phyloP scores from a whole-genome alignment of 2,329 filamentous ascomycete genomes.

The Verticillium klebahnii region DNA sequence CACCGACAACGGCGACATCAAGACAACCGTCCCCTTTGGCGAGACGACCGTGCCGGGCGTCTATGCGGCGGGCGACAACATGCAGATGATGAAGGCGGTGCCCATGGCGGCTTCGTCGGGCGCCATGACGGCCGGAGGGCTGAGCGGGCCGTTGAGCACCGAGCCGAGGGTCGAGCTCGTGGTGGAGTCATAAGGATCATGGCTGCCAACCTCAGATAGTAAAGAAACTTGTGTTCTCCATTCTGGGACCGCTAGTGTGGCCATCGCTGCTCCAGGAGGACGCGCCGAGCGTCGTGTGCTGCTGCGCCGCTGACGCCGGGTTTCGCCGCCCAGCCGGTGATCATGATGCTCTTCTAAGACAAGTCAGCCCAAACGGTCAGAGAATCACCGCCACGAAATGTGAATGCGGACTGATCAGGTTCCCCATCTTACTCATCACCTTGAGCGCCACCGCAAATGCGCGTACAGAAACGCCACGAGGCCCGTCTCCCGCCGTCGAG shows the following conservation, averaged over 20 bases:
- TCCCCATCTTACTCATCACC: not conserved
- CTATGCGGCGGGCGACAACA: conserved; percentile 49
- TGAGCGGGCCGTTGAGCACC: conserved; percentile 11
- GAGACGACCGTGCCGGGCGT: conserved; percentile 45
- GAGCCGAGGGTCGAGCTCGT: conserved; percentile 6
- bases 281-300: no score
- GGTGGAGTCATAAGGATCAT: not conserved
- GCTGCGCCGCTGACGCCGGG: not conserved
- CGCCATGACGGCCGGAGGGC: conserved; percentile 19
- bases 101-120: conserved; percentile 23
- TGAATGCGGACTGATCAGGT: no score
- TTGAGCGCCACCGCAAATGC: not conserved
- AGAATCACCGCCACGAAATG: not conserved
- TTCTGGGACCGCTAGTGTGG: not conserved
- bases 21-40: conserved; percentile 36
- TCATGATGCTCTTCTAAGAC: not conserved
- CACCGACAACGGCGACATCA: conserved; percentile 37
- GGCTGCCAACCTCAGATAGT: conserved; percentile 16
- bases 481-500: not conserved
- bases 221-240: conserved; percentile 10
- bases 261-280: no score
- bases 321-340: not conserved
- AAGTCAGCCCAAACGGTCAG: not conserved
- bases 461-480: not conserved
- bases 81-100: conserved; percentile 22